These are phyloP conservation scores for Xylaria multiplex DNA, from an alignment of 2,329 filamentous ascomycete genomes.

Conservation along the genomic window DNA sequence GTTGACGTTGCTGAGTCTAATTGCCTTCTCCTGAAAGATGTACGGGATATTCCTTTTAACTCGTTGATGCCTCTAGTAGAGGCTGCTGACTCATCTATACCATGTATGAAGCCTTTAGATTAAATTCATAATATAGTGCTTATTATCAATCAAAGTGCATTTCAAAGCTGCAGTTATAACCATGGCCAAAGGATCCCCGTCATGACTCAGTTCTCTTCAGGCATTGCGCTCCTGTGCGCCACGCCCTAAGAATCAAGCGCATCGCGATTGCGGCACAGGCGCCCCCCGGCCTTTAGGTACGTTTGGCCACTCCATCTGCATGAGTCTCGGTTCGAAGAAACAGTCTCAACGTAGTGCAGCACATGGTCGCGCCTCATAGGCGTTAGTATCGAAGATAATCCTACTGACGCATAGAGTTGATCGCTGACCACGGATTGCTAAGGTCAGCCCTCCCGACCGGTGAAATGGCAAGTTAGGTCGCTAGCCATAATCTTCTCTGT, in stretches of 20 bases:
- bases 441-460: not conserved
- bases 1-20: too few species aligned
- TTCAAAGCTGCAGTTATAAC: too few species aligned
- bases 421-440: not conserved
- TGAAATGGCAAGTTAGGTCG: not conserved
- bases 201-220: not conserved
- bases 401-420: not conserved
- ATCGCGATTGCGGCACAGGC: not conserved
- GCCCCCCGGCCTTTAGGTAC: not conserved
- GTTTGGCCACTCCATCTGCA: not conserved
- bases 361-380: not conserved
- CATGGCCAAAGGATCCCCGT: too few species aligned
- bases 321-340: not conserved
- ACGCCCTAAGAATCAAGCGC: not conserved
- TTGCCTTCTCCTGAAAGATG: too few species aligned
- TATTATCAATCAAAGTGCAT: too few species aligned
- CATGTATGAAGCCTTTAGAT: too few species aligned
- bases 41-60: too few species aligned
- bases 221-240: not conserved
- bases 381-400: not conserved
- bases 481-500: not conserved
- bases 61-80: too few species aligned
- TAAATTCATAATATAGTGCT: too few species aligned
- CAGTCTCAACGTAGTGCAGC: slow-evolving; percentile 1
- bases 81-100: too few species aligned